phyloP scores from a whole-genome alignment of 768 basidiomycete species.

The Termitomyces titanicus region DNA sequence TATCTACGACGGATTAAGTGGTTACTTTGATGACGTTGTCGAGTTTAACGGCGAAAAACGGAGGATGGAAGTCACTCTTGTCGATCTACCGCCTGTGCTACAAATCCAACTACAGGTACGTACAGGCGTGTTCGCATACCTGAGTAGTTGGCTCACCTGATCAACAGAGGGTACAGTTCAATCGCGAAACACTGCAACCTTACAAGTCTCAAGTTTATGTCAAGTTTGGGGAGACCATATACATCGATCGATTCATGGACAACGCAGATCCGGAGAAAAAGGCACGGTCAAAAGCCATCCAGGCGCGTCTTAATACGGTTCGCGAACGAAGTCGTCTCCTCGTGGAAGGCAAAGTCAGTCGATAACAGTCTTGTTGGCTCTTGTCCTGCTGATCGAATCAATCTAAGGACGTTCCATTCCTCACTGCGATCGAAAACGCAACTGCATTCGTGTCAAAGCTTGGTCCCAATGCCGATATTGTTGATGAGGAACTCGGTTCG shows the following conservation, averaged over 20 bases:
- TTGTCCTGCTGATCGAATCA: neutral
- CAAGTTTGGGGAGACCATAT: slow-evolving; percentile 81
- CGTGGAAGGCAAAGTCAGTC: slow-evolving; percentile 65
- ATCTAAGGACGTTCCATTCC: slow-evolving; percentile 57
- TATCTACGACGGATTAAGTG: slow-evolving; percentile 88
- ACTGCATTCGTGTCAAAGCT: slow-evolving; percentile 54
- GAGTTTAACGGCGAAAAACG: slow-evolving; percentile 87
- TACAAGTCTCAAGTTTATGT: slow-evolving; percentile 97
- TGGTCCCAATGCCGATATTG: slow-evolving; percentile 38
- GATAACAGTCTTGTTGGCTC: neutral
- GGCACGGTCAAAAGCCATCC: slow-evolving; percentile 64
- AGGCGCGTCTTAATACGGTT: slow-evolving; percentile 56
- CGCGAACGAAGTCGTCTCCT: slow-evolving; percentile 69
- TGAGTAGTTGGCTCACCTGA: neutral
- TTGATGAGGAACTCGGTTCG: slow-evolving; percentile 56
- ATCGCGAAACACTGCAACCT: slow-evolving; percentile 84
- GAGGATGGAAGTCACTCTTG: slow-evolving; percentile 80
- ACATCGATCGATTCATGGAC: slow-evolving; percentile 90
- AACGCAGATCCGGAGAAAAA: slow-evolving; percentile 70
- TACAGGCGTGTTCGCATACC: slow-evolving; percentile 13
- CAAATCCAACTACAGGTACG: slow-evolving; percentile 93
- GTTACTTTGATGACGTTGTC: slow-evolving; percentile 86
- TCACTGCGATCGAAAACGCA: slow-evolving; percentile 51
- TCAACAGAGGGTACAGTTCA: slow-evolving; percentile 85
- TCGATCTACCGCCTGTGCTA: slow-evolving; percentile 84